Conservation (phyloP, 805 yeast genomes). For the Candida caryicola region DNA sequence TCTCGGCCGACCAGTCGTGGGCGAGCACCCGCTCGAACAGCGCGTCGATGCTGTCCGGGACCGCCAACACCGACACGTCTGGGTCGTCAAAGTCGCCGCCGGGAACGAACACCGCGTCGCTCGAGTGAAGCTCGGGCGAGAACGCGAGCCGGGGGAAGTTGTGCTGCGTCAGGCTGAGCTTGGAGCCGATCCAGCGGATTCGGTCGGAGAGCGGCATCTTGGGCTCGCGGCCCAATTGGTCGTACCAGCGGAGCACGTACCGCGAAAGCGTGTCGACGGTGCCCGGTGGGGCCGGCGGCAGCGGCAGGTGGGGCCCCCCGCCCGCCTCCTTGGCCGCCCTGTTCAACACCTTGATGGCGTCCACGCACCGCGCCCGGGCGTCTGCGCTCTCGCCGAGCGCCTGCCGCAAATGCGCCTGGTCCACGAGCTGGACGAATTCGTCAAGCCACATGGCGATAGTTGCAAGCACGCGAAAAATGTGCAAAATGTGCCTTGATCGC, state of each 20-base stretch:
- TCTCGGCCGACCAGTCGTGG: constrained; percentile 4
- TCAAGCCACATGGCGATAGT: background rate
- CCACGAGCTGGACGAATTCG: constrained; percentile 11
- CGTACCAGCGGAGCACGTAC: constrained; percentile 22
- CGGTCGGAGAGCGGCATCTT: constrained; percentile 13
- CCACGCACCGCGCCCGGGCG: constrained; percentile 20
- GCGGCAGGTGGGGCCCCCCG: too few species aligned
- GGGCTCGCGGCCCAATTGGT: constrained; percentile 3
- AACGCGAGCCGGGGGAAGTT: constrained; percentile 23
- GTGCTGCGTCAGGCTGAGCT: constrained; percentile 7
- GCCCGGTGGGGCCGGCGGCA: too few species aligned
- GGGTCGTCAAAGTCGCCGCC: constrained; percentile 1
- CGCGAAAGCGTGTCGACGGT: constrained; percentile 13
- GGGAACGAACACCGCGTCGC: constrained; percentile 3
- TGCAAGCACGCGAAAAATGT: too few species aligned
- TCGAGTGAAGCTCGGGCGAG: constrained; percentile 2
- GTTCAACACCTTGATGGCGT: constrained; percentile 25
- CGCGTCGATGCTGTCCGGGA: constrained; percentile 6
- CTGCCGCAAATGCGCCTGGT: constrained; percentile 13
- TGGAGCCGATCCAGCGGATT: constrained; percentile 29
- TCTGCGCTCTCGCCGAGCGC: constrained; percentile 13
- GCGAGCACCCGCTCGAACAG: background rate
- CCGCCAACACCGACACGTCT: constrained; percentile 1
- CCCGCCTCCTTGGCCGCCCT: constrained; percentile 10
- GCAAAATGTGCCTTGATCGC: too few species aligned